A percentile compares a stretch with the other conserved stretches of the same genome.
These are phyloP conservation scores for Pistacia vera DNA, from an alignment of 345 rosid genomes.

Conservation along the genomic window DNA sequence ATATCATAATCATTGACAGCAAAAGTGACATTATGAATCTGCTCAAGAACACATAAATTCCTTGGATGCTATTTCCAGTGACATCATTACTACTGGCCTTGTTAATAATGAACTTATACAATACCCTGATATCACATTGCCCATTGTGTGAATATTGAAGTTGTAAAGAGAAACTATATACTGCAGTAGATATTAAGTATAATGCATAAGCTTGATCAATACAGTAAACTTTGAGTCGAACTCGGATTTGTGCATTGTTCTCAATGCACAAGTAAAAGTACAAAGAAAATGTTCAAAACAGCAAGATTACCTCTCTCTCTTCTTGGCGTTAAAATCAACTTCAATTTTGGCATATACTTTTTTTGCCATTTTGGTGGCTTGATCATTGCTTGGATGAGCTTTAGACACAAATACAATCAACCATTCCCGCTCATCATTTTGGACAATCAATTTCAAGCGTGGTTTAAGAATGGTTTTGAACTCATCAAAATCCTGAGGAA, in stretches of 20 bases:
- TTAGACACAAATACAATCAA: slow-evolving; percentile 91
- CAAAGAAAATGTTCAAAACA: slow-evolving; percentile 6
- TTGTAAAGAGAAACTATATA: not conserved
- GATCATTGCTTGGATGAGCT: slow-evolving; percentile 92
- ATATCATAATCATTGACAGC: not conserved
- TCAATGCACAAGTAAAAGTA: slow-evolving; percentile 5
- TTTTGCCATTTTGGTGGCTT: slow-evolving; percentile 82
- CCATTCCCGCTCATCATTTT: slow-evolving; percentile 95
- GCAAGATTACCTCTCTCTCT: slow-evolving; percentile 77
- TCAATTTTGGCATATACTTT: slow-evolving; percentile 89
- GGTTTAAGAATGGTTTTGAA: slow-evolving; percentile 94
- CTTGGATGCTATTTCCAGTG: not conserved
- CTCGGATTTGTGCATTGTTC: not conserved
- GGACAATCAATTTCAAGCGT: slow-evolving; percentile 82
- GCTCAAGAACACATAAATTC: not conserved
- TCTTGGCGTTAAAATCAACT: slow-evolving; percentile 95
- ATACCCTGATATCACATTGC: slow-evolving; percentile 1
- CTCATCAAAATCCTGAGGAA: slow-evolving; percentile 91
- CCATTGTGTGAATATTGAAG: not conserved
- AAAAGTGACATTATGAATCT: not conserved
- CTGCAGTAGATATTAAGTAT: not conserved
- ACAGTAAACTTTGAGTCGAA: not conserved
- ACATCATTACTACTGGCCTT: not conserved
- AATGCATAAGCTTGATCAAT: not conserved
- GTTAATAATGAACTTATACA: not conserved